Conservation (phyloP, 2,329 filamentous ascomycete genomes). For the Stachybotrys chlorohalonatus region DNA sequence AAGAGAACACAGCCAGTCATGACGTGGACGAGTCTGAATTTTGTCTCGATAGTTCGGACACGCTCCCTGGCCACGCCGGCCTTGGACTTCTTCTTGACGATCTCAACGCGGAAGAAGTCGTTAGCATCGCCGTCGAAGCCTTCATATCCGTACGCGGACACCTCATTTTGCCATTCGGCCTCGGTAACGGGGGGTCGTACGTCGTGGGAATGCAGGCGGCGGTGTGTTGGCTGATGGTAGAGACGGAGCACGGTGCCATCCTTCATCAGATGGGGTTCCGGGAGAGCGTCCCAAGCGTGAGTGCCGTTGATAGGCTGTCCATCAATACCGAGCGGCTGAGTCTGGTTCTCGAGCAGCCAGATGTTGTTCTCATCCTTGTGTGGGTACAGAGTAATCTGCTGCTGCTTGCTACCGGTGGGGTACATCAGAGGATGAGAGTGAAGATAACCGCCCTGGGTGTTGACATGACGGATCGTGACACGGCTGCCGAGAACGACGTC, state of each 20-base stretch:
- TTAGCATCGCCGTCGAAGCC: conserved; percentile 96
- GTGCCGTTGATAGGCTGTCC: conserved; percentile 74
- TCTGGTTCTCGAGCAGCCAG: conserved; percentile 92
- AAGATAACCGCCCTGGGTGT: conserved; percentile 95
- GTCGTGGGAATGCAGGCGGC: conserved; percentile 92
- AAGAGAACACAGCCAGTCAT: conserved; percentile 97
- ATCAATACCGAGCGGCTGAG: conserved; percentile 70
- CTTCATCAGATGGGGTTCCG: conserved; percentile 58
- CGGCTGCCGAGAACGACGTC: conserved; percentile 86
- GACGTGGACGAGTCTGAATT: conserved; percentile 88
- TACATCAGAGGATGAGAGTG: conserved; percentile 98
- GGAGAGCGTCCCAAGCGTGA: conserved; percentile 69
- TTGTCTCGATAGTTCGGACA: conserved; percentile 87
- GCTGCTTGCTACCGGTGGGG: conserved; percentile 92
- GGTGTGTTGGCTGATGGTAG: conserved; percentile 75
- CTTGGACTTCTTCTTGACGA: conserved; percentile 81
- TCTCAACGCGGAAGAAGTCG: conserved; percentile 90
- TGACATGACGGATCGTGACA: conserved; percentile 81
- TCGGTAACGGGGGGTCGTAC: conserved; percentile 80
- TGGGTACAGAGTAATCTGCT: conserved; percentile 95
- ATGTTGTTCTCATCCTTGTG: conserved; percentile 99
- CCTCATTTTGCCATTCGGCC: conserved; percentile 90
- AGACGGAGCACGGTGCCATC: conserved; percentile 75
- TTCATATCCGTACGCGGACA: conserved; percentile 94
- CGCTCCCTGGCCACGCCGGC: conserved; percentile 71